phyloP scores from a whole-genome alignment of 2,329 filamentous ascomycete species.

The Diaporthe sp. region DNA sequence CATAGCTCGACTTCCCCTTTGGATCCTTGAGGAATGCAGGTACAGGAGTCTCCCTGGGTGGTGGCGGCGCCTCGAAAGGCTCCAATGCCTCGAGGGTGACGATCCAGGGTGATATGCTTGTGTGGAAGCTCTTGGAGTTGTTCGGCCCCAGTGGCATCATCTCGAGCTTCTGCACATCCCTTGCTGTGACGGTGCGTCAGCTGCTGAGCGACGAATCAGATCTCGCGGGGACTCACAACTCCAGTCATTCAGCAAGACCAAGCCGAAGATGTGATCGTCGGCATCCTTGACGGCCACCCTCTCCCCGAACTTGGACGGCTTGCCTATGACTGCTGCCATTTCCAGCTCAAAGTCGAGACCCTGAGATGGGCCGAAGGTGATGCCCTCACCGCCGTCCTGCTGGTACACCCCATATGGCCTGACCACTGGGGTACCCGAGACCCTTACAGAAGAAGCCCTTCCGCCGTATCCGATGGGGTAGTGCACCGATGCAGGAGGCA shows the following conservation, averaged over 20 bases:
- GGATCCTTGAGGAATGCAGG: constrained; percentile 53
- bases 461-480: constrained; percentile 68
- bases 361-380: constrained; percentile 50
- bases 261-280: constrained; percentile 72
- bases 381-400: constrained; percentile 43
- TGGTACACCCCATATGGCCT: constrained; percentile 62
- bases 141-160: constrained; percentile 74
- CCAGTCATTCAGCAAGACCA: constrained; percentile 76
- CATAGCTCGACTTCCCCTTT: constrained; percentile 52
- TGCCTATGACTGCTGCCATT: constrained; percentile 60
- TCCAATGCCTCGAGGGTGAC: constrained; percentile 72
- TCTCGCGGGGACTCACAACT: constrained; percentile 56
- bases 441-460: constrained; percentile 65
- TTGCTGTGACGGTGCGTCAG: constrained; percentile 52
- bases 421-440: constrained; percentile 62
- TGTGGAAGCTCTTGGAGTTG: constrained; percentile 73
- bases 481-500: constrained; percentile 62
- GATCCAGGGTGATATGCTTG: constrained; percentile 73
- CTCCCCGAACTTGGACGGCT: constrained; percentile 53
- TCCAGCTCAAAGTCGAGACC: constrained; percentile 61
- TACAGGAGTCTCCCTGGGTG: constrained; percentile 45
- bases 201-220: constrained; percentile 44
- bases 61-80: constrained; percentile 64
- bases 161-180: constrained; percentile 74
- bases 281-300: constrained; percentile 61